phyloP scores from a whole-genome alignment of 2,329 filamentous ascomycete genomes.

The Ceratocystis diversiconidia region DNA sequence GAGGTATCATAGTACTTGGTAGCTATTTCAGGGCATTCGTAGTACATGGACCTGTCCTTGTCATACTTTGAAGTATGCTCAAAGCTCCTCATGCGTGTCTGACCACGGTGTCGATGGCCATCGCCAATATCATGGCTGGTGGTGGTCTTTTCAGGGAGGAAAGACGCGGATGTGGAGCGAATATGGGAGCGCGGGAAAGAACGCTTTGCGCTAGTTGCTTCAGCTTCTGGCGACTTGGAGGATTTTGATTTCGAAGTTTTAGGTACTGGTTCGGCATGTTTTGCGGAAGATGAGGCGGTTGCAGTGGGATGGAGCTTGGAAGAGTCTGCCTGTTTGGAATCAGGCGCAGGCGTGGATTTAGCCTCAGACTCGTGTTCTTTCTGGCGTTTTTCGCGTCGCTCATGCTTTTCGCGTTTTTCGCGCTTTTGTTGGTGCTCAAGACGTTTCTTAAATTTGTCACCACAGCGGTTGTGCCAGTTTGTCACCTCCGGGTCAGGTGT shows the following conservation, averaged over 20 bases:
- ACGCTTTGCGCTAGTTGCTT: neutral
- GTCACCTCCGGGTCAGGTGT: slow-evolving; percentile 67
- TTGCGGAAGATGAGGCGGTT: neutral
- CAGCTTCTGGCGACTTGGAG: neutral
- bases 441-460: slow-evolving; percentile 43
- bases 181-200: neutral
- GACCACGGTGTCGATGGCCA: neutral
- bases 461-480: slow-evolving; percentile 70
- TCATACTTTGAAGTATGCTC: neutral
- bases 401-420: slow-evolving; percentile 1
- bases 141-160: slow-evolving; percentile 2
- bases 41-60: neutral
- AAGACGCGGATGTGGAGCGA: slow-evolving; percentile 14
- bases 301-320: slow-evolving; percentile 2
- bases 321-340: slow-evolving; percentile 1
- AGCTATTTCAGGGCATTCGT: neutral
- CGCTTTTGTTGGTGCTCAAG: slow-evolving; percentile 8
- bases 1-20: neutral
- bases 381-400: slow-evolving; percentile 1
- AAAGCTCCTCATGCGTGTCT: slow-evolving; percentile 11
- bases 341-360: neutral
- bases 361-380: neutral
- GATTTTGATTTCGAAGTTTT: neutral
- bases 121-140: neutral
- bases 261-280: neutral